Base-by-base conservation (phyloP, 805 yeast species). In the Saccharomycopsis fodiens region DNA sequence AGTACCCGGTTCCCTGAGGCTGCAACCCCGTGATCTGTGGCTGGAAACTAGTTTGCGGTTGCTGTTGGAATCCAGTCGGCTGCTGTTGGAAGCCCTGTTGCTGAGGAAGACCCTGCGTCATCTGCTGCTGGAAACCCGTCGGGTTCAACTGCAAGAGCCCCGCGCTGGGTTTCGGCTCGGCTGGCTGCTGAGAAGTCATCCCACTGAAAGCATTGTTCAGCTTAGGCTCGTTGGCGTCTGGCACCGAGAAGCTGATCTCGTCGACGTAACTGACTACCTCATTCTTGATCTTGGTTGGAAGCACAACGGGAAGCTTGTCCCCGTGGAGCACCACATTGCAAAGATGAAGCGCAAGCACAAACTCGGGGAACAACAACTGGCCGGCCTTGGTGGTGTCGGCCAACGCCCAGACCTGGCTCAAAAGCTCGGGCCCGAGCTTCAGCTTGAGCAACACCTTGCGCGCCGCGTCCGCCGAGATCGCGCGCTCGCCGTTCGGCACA, bases 331-430 rank as follows among this genome's bases (percentile, higher is more conserved):
- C 83, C 57, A 78, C 64, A 55, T 85, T 83, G 59, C 95, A 88
- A 55, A 91, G 70, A 62, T 88, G 91, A 70, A 91, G 78, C 15
- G 96, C 88, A 53, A 91, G 69, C 13, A 95, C 95, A 69, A 91
- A 91, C 62, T 91, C 97, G 2, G 97, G 97, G 59, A 89, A 91
- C 55, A 91, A 65, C 50, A 91, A 73, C 45, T 78, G 73, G 1
- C 97, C 97, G 5, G 93, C 80, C 56, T 78, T 82, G 55, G 80
- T 84, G 2, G 95, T 82, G 59, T 91, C 97, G n/a, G 95, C 76
- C 47, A 91, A 68, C 20, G 83, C 79, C 97, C 97, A 91, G 50
- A 91, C 83, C 55, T 78, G 86, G 2, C 91, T 91, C 55, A 91
- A 70, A 36, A 81, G 77, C 21, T 75, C 70, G 2, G 95, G 87